phyloP scores from a whole-genome alignment of 331 rosid species.

The Malus hybrid region DNA sequence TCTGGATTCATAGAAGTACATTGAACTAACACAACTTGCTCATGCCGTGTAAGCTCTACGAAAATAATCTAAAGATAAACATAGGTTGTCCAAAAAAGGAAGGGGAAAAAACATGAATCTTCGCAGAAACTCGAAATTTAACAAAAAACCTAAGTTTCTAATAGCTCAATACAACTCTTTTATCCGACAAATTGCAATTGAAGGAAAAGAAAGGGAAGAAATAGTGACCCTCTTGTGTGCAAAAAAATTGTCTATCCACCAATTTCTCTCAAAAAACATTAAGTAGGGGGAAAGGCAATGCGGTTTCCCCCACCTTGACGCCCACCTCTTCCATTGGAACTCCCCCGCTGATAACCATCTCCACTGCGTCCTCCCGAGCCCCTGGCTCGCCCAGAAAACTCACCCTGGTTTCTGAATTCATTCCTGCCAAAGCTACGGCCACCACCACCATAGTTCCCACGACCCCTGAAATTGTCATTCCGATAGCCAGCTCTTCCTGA shows the following conservation, averaged over 20 bases:
- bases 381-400: slow-evolving; percentile 55
- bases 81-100: neutral
- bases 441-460: slow-evolving; percentile 68
- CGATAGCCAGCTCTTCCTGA: slow-evolving; percentile 78
- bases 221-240: slow-evolving; percentile 23
- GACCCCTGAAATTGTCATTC: slow-evolving; percentile 58
- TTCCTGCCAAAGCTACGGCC: slow-evolving; percentile 69
- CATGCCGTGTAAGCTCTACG: slow-evolving; percentile 4
- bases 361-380: slow-evolving; percentile 40
- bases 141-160: slow-evolving; percentile 5
- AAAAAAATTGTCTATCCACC: slow-evolving; percentile 39
- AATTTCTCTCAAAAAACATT: slow-evolving; percentile 20
- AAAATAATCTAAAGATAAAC: neutral
- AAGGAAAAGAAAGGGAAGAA: slow-evolving; percentile 1
- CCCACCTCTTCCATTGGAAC: slow-evolving; percentile 61
- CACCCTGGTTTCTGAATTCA: slow-evolving; percentile 88
- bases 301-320: slow-evolving; percentile 56
- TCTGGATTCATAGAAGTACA: slow-evolving; percentile 1
- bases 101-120: neutral
- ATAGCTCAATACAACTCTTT: slow-evolving; percentile 19
- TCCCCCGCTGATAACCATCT: slow-evolving; percentile 53
- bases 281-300: slow-evolving; percentile 21
- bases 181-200: slow-evolving; percentile 1
- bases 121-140: slow-evolving; percentile 6
- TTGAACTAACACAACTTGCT: neutral